Evolutionary conservation across 345 rosid genomes (phyloP).

Genomic region (Psidium guajava): DNA sequence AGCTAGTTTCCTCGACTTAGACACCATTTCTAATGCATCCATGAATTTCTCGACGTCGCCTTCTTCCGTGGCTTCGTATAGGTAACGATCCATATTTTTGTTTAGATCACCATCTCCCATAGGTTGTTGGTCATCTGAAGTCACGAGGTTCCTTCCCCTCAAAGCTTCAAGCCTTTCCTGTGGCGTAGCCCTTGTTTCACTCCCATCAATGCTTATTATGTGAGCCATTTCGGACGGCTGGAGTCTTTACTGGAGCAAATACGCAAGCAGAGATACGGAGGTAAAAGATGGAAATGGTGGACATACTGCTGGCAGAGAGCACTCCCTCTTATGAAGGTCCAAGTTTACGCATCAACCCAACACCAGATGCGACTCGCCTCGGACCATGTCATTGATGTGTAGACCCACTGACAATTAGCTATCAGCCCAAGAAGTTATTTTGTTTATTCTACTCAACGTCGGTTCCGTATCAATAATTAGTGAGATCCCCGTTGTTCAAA

Average conservation of each 20-base stretch:
- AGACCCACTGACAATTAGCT: neutral
- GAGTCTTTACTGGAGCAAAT: neutral
- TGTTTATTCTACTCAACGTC: too few relatives aligned
- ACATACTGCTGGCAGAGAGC: neutral
- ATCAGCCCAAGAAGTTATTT: neutral
- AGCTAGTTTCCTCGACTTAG: neutral
- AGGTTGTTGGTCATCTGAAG: neutral
- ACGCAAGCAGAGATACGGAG: neutral
- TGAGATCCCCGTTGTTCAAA: neutral
- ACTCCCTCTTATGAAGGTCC: neutral
- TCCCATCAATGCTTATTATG: fast-evolving
- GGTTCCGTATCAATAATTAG: neutral
- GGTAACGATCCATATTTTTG: neutral
- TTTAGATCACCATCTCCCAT: neutral
- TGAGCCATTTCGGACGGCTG: neutral
- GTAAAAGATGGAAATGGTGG: too few relatives aligned
- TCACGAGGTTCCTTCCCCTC: neutral
- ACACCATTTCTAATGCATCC: neutral
- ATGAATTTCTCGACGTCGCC: neutral
- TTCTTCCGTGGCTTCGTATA: neutral
- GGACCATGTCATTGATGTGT: fast-evolving
- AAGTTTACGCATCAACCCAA: neutral
- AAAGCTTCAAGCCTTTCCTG: neutral
- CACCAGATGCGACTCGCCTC: neutral
- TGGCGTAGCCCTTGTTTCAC: fast-evolving